A percentile compares a stretch with the other conserved stretches of the same genome.
Conservation (phyloP, 2,329 filamentous ascomycete genomes). For the Thielaviopsis punctulata region DNA sequence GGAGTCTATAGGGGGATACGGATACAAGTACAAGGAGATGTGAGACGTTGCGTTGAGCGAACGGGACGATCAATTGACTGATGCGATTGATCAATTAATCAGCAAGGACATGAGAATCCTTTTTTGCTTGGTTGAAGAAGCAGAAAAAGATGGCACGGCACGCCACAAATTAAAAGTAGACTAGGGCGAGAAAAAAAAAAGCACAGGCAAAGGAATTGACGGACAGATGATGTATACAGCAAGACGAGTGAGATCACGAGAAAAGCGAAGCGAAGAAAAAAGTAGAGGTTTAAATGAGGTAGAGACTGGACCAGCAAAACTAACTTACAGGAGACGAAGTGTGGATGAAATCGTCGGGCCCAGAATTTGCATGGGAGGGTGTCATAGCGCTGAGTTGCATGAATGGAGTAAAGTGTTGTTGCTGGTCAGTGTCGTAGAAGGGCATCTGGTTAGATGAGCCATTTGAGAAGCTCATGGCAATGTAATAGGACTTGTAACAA, state of each 20-base stretch:
- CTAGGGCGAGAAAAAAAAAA: too few species aligned
- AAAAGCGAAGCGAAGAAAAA: neutral
- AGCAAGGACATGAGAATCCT: too few species aligned
- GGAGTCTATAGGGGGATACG: neutral
- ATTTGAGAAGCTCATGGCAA: neutral
- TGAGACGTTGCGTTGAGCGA: too few species aligned
- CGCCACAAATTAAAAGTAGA: too few species aligned
- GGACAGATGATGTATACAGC: neutral
- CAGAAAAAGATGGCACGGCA: too few species aligned
- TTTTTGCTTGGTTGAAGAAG: too few species aligned
- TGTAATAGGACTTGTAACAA: too few species aligned
- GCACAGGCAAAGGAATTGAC: neutral
- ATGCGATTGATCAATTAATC: too few species aligned
- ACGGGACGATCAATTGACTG: too few species aligned
- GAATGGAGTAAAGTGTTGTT: conserved; percentile 37
- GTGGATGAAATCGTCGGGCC: conserved; percentile 36
- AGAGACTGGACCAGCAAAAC: neutral
- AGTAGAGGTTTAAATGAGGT: neutral
- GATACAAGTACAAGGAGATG: neutral
- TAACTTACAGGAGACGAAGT: conserved; percentile 34
- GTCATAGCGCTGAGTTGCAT: conserved; percentile 36
- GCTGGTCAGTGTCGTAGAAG: conserved; percentile 28
- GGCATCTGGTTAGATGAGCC: conserved; percentile 25
- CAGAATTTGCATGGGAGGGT: conserved; percentile 37
- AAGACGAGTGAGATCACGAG: neutral